Percentiles rank a stretch among this genome's conserved stretches.
Evolutionary conservation across 2,329 filamentous ascomycete species (phyloP).

Genomic region (Talaromyces sp.): DNA sequence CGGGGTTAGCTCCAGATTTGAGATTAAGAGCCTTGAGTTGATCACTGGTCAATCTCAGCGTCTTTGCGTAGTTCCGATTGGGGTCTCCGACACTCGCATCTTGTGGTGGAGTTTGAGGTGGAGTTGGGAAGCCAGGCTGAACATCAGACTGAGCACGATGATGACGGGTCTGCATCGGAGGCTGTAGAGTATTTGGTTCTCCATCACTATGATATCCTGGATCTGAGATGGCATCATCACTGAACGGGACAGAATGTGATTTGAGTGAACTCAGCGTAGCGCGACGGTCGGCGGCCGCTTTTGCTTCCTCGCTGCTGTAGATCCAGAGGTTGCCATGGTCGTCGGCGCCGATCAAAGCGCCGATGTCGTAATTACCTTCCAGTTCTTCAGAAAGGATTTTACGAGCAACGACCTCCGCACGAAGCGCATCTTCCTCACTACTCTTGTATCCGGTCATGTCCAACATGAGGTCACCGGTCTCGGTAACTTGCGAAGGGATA

Average conservation of each 20-base stretch:
- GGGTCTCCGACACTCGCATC: slow-evolving; percentile 58
- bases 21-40: slow-evolving; percentile 84
- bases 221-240: slow-evolving; percentile 81
- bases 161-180: slow-evolving; percentile 50
- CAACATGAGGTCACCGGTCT: slow-evolving; percentile 90
- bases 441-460: slow-evolving; percentile 98
- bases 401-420: slow-evolving; percentile 87
- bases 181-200: slow-evolving; percentile 64
- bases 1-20: slow-evolving; percentile 80
- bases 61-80: slow-evolving; percentile 92
- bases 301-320: slow-evolving; percentile 95
- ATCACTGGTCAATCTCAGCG: slow-evolving; percentile 87
- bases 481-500: slow-evolving; percentile 88
- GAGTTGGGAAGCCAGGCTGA: slow-evolving; percentile 64
- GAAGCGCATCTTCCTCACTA: slow-evolving; percentile 85
- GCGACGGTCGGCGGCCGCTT: slow-evolving; percentile 75
- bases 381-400: slow-evolving; percentile 91
- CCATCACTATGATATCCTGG: slow-evolving; percentile 95
- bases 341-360: slow-evolving; percentile 89
- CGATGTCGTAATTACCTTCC: slow-evolving; percentile 93
- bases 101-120: slow-evolving; percentile 52
- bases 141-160: slow-evolving; percentile 62
- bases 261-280: slow-evolving; percentile 52
- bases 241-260: slow-evolving; percentile 47
- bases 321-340: slow-evolving; percentile 99